phyloP scores from a whole-genome alignment of 768 basidiomycete genomes.

The Rhodotorula paludigena region DNA sequence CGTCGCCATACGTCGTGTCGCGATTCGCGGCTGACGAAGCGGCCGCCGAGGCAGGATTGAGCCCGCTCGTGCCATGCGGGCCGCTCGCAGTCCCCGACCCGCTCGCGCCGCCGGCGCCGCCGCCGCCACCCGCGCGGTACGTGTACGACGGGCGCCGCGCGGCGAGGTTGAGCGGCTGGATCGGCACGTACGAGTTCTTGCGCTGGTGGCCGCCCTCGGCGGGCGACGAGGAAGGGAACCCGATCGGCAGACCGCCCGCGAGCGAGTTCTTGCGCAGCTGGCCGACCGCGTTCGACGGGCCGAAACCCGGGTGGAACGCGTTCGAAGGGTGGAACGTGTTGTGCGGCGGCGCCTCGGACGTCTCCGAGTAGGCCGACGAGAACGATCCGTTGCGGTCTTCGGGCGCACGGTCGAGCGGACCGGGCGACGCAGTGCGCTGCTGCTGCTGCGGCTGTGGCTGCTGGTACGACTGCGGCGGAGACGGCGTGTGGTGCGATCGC shows the following conservation, averaged over 20 bases:
- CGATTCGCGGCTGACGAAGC: no score
- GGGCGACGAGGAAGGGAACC: neutral
- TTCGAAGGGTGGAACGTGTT: slow-evolving; percentile 3
- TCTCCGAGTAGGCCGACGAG: slow-evolving; percentile 3
- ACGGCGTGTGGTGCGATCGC: neutral
- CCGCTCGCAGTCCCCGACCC: no score
- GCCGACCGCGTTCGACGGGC: neutral
- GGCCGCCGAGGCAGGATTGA: no score
- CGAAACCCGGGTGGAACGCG: slow-evolving; percentile 4
- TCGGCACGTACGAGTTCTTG: neutral
- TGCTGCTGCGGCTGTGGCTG: no score
- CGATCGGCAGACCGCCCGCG: neutral
- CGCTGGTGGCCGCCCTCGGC: neutral
- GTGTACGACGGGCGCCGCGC: slow-evolving; percentile 1
- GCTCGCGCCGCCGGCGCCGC: no score
- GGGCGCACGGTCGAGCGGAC: neutral
- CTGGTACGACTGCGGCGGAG: neutral
- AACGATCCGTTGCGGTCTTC: neutral
- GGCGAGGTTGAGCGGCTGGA: slow-evolving; percentile 12
- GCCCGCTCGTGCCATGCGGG: no score
- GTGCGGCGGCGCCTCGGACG: neutral
- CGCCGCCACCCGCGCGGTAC: neutral
- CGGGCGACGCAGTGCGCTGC: neutral
- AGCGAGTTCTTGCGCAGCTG: slow-evolving; percentile 12
- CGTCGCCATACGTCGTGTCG: neutral